Evolutionary conservation across 768 basidiomycete genomes (phyloP).

Genomic region (Cyclocybe aegerita): DNA sequence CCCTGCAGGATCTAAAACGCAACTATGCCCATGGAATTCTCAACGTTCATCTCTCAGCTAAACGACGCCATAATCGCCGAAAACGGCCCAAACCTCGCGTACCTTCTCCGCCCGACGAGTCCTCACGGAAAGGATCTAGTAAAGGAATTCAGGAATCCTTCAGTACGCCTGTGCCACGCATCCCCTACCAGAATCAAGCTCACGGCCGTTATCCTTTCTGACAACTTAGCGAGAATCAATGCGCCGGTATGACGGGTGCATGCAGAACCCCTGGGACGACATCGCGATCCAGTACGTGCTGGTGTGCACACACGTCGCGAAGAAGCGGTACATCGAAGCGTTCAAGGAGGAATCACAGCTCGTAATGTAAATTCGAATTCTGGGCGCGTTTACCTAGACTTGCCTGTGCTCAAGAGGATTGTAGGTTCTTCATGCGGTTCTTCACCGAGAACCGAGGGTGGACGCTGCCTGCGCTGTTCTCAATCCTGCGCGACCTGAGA

Average conservation of each 20-base stretch:
- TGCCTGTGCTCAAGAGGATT: not conserved
- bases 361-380: conserved; percentile 57
- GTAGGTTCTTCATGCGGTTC: conserved; percentile 73
- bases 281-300: conserved; percentile 82
- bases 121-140: conserved; percentile 76
- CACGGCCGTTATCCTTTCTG: conserved; percentile 10
- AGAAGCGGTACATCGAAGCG: conserved; percentile 65
- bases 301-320: conserved; percentile 68
- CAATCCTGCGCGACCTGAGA: conserved; percentile 76
- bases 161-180: conserved; percentile 25
- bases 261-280: conserved; percentile 82
- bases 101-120: conserved; percentile 72
- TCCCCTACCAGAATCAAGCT: not conserved
- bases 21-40: conserved; percentile 51
- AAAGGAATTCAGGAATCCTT: conserved; percentile 66
- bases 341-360: conserved; percentile 80
- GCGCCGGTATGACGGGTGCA: conserved; percentile 55
- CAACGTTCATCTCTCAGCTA: conserved; percentile 58
- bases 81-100: conserved; percentile 70
- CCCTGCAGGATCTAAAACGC: no score
- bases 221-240: conserved; percentile 34
- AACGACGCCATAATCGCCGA: conserved; percentile 60
- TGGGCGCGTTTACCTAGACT: no score
- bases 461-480: conserved; percentile 83
- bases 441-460: conserved; percentile 83